Percentiles rank a stretch among this genome's conserved stretches.
Conservation (phyloP, 2,329 filamentous ascomycete species). For the Phyllosticta citribraziliensis region DNA sequence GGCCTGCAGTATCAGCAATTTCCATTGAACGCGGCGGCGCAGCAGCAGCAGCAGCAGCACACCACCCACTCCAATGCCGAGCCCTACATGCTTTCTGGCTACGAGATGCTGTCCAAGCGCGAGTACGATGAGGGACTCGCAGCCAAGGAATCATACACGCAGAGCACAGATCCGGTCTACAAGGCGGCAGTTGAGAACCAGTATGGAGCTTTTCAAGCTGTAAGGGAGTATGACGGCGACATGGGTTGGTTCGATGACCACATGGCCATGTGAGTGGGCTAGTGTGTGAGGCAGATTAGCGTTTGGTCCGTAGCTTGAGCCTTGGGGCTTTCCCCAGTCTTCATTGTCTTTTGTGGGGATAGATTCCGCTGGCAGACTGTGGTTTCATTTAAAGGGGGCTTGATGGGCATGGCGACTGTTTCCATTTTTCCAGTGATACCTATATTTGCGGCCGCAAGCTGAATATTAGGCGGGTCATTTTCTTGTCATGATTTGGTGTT, state of each 20-base stretch:
- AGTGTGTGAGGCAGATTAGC: not conserved
- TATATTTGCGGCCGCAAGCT: constrained; percentile 1
- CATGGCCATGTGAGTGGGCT: constrained; percentile 28
- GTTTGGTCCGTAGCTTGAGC: not conserved
- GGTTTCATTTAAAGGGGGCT: not conserved
- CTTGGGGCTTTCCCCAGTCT: no score
- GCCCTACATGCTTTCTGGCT: constrained; percentile 78
- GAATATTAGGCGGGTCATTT: not conserved
- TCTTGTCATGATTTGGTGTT: not conserved
- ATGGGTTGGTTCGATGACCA: constrained; percentile 21
- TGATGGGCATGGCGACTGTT: not conserved
- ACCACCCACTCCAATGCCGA: constrained; percentile 44
- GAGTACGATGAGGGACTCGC: constrained; percentile 43
- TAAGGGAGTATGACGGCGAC: constrained; percentile 38
- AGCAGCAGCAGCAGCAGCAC: constrained; percentile 1
- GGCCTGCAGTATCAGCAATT: not conserved
- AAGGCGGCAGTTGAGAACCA: constrained; percentile 54
- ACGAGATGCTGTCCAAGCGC: constrained; percentile 57
- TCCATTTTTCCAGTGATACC: not conserved
- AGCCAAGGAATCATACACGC: constrained; percentile 38
- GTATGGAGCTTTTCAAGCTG: constrained; percentile 53
- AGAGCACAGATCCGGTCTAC: constrained; percentile 62
- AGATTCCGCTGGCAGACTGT: not conserved
- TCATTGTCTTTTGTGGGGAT: not conserved
- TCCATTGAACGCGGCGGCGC: not conserved